Conservation (phyloP, 108 stramenopile genomes). For the Cyclostephanos invisitatus region DNA sequence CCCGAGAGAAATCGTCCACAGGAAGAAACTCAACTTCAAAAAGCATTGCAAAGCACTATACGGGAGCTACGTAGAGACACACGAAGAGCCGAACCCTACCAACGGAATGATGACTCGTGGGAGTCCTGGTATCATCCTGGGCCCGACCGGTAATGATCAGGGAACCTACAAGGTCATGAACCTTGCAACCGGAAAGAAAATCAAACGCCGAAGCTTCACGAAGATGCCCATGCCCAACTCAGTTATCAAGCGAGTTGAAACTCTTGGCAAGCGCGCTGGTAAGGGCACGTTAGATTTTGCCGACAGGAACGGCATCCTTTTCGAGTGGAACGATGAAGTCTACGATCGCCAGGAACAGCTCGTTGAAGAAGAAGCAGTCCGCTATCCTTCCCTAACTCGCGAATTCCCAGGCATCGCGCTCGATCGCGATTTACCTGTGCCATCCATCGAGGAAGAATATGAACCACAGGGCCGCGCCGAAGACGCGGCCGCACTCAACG, state of each 20-base stretch:
- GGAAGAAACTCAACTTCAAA: neutral
- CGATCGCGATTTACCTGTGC: too few species aligned
- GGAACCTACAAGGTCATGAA: neutral
- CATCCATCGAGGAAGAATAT: too few species aligned
- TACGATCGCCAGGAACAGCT: too few species aligned
- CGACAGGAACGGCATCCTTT: too few species aligned
- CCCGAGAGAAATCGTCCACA: neutral
- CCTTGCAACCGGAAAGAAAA: neutral
- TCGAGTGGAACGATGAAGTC: too few species aligned
- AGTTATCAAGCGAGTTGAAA: neutral
- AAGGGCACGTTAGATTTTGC: neutral
- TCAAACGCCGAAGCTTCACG: neutral
- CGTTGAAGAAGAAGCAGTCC: too few species aligned
- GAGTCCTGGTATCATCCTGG: neutral
- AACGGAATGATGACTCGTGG: neutral
- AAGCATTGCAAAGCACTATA: neutral
- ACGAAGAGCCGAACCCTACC: neutral
- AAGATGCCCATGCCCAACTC: neutral
- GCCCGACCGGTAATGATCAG: too few species aligned
- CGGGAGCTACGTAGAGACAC: neutral
- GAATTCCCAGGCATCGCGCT: too few species aligned
- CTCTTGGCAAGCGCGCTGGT: too few species aligned
- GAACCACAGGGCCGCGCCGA: too few species aligned
- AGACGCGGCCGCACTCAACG: too few species aligned
- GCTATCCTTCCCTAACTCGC: too few species aligned